These are phyloP conservation scores for Peronospora belbahrii DNA, from an alignment of 352 stramenopile genomes.

Conservation along the genomic window DNA sequence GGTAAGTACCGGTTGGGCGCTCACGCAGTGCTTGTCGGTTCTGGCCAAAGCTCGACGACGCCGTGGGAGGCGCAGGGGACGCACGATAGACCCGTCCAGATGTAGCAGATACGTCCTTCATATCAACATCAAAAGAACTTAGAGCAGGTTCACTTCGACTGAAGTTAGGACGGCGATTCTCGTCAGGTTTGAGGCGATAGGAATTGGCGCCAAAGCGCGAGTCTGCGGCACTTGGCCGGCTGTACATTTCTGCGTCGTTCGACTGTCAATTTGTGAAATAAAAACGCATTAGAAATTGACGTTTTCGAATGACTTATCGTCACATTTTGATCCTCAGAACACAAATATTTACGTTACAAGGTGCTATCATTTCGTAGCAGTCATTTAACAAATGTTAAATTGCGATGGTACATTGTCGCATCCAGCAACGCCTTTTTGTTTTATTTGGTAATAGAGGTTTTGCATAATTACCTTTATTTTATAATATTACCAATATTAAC, in stretches of 20 bases:
- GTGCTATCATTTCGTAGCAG: conserved; percentile 7
- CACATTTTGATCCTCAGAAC: background rate
- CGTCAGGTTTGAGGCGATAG: conserved; percentile 24
- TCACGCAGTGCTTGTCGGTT: conserved; percentile 13
- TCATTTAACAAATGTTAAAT: too few species aligned
- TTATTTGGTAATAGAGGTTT: too few species aligned
- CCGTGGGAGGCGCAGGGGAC: conserved; percentile 1
- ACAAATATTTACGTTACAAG: background rate
- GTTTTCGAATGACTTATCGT: background rate
- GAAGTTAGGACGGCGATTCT: conserved; percentile 31
- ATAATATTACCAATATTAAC: too few species aligned
- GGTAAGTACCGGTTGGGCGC: conserved; percentile 3
- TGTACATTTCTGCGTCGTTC: conserved; percentile 14
- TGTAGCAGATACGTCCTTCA: conserved; percentile 25
- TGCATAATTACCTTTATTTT: too few species aligned
- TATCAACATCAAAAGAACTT: conserved; percentile 22
- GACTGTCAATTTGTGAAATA: conserved; percentile 7
- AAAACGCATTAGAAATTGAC: background rate
- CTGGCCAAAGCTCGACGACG: conserved; percentile 4
- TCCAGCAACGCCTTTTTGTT: too few species aligned
- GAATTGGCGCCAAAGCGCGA: conserved; percentile 18
- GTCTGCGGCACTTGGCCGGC: conserved; percentile 2
- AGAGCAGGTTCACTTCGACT: conserved; percentile 3
- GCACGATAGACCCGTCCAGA: conserved; percentile 12
- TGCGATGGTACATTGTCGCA: conserved; percentile 1